Evolutionary conservation across 2,329 filamentous ascomycete species (phyloP), one percentile per base, ranked within the genome.

Genomic region (Fusarium citri): DNA sequence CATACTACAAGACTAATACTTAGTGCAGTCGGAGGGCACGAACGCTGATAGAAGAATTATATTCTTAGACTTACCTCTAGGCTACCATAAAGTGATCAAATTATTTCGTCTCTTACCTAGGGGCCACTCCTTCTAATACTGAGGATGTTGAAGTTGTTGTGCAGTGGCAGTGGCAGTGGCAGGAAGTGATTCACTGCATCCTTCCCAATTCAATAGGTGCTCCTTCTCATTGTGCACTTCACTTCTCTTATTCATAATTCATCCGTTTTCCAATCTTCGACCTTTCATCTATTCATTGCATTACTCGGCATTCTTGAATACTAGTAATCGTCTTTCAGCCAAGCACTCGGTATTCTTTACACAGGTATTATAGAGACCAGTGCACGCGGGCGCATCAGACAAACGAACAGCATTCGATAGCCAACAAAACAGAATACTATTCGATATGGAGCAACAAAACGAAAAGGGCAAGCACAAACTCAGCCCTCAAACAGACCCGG

Each of bases 381-480:
- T 22, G 20, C 14, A 12, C 10, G 18, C 31, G n/a, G 9, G 15
- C 8, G 28, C 31, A n/a, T 20, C 43, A 41, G 20, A 34, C 45
- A 31, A 50, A 42, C 22, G 23, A 31, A 30, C 10, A 15, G 26
- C 26, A 50, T 31, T 45, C 34, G 23, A 20, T 11, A 43, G 8
- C 41, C 43, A 37, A 15, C 18, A 46, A 28, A 20, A 28, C 30
- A 41, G 20, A 22, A 34, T 47, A 8, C 25, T 31, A 23, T 55
- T 47, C 58, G 20, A 55, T 14, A 69, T 70, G 67, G 30, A 31
- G 37, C 47, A 37, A 15, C 59, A n/a, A 12, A 22, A 43, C 22
- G 30, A 60, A 22, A 26, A 48, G 26, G 43, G 40, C n/a, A 71
- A 71, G 47, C 68, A 48, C 22, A 20, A 49, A 42, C 61, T 72